Base-by-base conservation (phyloP, 2,329 filamentous ascomycete species). In the Escovopsis sp. region DNA sequence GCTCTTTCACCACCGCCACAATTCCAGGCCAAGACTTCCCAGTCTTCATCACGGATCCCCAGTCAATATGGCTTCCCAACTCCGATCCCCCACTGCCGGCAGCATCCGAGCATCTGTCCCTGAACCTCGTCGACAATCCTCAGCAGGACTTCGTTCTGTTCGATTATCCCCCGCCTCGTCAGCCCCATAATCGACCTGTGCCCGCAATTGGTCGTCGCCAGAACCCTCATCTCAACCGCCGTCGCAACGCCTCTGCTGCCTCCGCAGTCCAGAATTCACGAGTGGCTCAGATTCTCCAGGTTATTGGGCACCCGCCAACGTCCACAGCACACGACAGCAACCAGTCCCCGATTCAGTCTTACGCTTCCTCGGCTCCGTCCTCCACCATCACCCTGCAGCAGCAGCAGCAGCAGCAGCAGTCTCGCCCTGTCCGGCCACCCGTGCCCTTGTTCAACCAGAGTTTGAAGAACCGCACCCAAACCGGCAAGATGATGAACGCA, bases 1-100 rank as follows among this genome's bases (percentile, higher is more conserved):
- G 71, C 75, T 73, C 67, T 48, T 40, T 41, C 66, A 61, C 59
- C 56, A 70, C 70, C 69, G 65, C 66, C 65, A 77, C 67, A 67
- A 77, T 77, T 73, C 61, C 69, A 67, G 61, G 64, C 59, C 74
- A 70, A 76, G 79, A 80, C 75, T 75, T 72, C 54, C 58, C 70
- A 75, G 78, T 83, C 79, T 80, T 81, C 80, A 86, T 73, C 73
- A 87, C 82, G 82, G 82, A 82, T 84, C 75, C 77, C 63, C 71
- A 72, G 67, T 76, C 77, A 86, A 56, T 73, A 88, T 88, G 83
- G 83, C 81, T 73, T 78, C 75, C 80, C 73, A 78, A 77, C 69
- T 76, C 68, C 69, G 68, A 70, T 58, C 56, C 68, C 62, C 73
- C 67, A 71, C 72, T 69, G 73, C 74, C 74, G 76, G 76, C 73